Percentiles rank a stretch among this genome's conserved stretches.
These are phyloP conservation scores for Herpetomonas tarakana DNA, from an alignment of 208 protist species.

Conservation along the genomic window DNA sequence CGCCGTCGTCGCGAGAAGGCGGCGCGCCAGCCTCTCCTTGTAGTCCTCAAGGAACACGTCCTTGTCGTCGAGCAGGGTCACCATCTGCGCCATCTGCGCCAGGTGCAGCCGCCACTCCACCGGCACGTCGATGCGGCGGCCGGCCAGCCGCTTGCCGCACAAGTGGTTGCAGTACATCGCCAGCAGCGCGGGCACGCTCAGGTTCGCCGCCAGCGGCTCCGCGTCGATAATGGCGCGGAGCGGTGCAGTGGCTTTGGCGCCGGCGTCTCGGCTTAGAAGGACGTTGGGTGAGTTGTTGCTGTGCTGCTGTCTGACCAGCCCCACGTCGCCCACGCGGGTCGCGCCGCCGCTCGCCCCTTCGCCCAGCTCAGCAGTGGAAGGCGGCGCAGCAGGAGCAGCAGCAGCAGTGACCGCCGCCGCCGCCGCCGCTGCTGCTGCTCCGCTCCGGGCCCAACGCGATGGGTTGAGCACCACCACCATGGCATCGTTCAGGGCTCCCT, in stretches of 20 bases:
- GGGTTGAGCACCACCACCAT: conserved; percentile 49
- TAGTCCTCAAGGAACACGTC: conserved; percentile 63
- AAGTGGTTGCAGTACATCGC: conserved; percentile 47
- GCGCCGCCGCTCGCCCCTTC: conserved; percentile 2
- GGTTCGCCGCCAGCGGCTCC: conserved; percentile 15
- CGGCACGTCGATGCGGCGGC: conserved; percentile 1
- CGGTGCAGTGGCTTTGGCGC: conserved; percentile 25
- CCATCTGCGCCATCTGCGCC: conserved; percentile 29
- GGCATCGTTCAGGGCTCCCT: conserved; percentile 36
- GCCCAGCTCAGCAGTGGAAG: background rate
- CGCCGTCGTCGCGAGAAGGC: conserved; percentile 28
- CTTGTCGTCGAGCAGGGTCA: conserved; percentile 53
- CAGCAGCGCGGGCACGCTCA: conserved; percentile 36
- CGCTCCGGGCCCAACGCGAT: conserved; percentile 37
- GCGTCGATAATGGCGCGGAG: conserved; percentile 12
- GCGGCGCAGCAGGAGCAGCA: conserved; percentile 21
- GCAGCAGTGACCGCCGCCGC: conserved; percentile 21
- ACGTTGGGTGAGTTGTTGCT: conserved; percentile 27
- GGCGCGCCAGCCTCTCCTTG: conserved; percentile 38
- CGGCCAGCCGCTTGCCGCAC: conserved; percentile 19
- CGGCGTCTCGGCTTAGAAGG: conserved; percentile 47
- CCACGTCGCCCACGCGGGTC: background rate
- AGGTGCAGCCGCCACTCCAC: conserved; percentile 14
- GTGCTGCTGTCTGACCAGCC: background rate
- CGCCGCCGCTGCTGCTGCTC: conserved; percentile 16